These are phyloP conservation scores for Fagus sylvatica DNA, from an alignment of 306 rosid genomes.

Conservation along the genomic window DNA sequence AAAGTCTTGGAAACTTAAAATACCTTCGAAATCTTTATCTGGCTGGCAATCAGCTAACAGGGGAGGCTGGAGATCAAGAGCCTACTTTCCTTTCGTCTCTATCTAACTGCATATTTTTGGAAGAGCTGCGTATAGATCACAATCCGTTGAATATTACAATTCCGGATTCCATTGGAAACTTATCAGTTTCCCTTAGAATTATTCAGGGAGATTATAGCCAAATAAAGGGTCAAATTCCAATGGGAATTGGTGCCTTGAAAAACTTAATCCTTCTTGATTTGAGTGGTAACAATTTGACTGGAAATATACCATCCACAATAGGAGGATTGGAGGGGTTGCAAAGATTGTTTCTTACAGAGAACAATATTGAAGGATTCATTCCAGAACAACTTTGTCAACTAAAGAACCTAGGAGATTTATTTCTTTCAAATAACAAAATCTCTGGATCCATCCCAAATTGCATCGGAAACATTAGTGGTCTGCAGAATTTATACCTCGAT, in stretches of 20 bases:
- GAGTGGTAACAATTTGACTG: too few relatives aligned
- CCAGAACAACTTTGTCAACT: background rate
- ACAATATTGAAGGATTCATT: background rate
- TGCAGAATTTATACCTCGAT: too few relatives aligned
- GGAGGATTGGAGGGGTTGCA: fast-evolving
- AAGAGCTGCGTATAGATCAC: background rate
- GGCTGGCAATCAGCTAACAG: background rate
- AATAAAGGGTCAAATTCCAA: too few relatives aligned
- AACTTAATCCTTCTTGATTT: too few relatives aligned
- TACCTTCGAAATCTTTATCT: background rate
- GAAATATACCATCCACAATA: background rate
- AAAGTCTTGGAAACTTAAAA: background rate
- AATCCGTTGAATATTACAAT: background rate
- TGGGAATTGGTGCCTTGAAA: too few relatives aligned
- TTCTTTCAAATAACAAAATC: too few relatives aligned
- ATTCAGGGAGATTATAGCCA: too few relatives aligned
- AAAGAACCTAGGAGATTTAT: too few relatives aligned
- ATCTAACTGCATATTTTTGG: background rate
- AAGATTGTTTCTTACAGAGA: background rate
- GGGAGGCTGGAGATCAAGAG: background rate
- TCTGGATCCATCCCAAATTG: too few relatives aligned
- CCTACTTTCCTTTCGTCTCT: background rate
- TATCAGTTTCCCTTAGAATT: background rate
- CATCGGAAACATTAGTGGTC: too few relatives aligned
- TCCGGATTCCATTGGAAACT: background rate